Evolutionary conservation across 371 early-diverging fungal species (phyloP).

Genomic region (Rhizopus delemar): DNA sequence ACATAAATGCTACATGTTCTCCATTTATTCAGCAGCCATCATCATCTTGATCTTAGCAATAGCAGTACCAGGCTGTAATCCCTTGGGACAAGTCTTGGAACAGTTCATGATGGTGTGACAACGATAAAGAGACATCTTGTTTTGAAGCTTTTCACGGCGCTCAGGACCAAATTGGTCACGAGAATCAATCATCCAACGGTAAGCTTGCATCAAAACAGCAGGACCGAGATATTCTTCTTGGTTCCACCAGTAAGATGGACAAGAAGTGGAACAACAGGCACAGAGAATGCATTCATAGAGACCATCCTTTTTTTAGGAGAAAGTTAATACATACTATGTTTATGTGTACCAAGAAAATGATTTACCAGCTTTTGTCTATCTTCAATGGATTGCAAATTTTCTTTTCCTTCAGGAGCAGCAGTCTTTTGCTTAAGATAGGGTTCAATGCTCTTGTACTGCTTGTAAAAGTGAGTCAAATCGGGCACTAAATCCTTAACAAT

Average conservation of each 20-base stretch:
- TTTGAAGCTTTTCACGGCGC: slow-evolving; percentile 88
- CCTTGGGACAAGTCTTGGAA: slow-evolving; percentile 95
- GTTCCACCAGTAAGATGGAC: slow-evolving; percentile 98
- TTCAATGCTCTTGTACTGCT: slow-evolving; percentile 95
- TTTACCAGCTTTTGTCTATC: slow-evolving; percentile 86
- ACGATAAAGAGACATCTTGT: slow-evolving; percentile 93
- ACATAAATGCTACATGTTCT: not conserved
- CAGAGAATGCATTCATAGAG: slow-evolving; percentile 97
- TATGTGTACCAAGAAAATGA: no score
- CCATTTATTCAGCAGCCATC: slow-evolving; percentile 81
- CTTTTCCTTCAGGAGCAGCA: slow-evolving; percentile 66
- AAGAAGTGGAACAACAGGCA: slow-evolving; percentile 96
- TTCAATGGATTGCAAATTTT: slow-evolving; percentile 89
- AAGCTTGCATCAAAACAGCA: slow-evolving; percentile 94
- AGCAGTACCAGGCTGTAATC: slow-evolving; percentile 92
- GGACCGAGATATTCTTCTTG: slow-evolving; percentile 93
- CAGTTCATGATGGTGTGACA: slow-evolving; percentile 99
- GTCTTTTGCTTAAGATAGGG: slow-evolving; percentile 90
- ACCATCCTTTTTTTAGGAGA: slow-evolving; percentile 61
- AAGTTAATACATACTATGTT: slow-evolving; percentile 22
- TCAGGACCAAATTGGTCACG: slow-evolving; percentile 91
- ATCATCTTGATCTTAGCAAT: slow-evolving; percentile 94
- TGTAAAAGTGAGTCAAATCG: slow-evolving; percentile 94
- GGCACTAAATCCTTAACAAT: slow-evolving; percentile 86
- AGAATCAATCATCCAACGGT: slow-evolving; percentile 97